A percentile compares a stretch with the other conserved stretches of the same genome.
These are phyloP conservation scores for Metarhizium album DNA, from an alignment of 2,329 filamentous ascomycete genomes.

Conservation along the genomic window DNA sequence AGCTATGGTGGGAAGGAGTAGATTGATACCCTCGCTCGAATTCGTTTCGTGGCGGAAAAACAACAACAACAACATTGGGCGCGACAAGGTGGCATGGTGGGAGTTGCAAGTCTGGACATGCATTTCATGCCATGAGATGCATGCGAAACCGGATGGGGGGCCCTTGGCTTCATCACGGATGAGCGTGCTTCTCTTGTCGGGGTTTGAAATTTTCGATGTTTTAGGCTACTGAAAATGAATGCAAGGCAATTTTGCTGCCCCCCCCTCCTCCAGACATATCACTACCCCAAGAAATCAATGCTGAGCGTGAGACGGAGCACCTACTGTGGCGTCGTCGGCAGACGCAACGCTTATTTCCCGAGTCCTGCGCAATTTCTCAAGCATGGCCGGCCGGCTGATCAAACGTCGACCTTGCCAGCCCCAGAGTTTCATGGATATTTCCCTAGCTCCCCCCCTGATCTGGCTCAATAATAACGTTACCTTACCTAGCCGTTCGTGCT, in stretches of 20 bases:
- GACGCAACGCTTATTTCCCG: background rate
- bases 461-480: conserved; percentile 6
- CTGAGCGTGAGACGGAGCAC: too few relatives aligned
- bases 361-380: conserved; percentile 3
- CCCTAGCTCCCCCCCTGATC: too few relatives aligned
- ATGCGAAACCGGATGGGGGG: background rate
- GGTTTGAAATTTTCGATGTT: background rate
- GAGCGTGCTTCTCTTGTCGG: background rate
- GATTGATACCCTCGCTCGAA: conserved; percentile 5
- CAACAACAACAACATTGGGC: background rate
- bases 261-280: background rate
- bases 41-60: background rate
- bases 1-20: background rate
- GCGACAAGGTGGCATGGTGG: background rate
- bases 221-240: background rate
- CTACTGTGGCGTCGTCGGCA: background rate
- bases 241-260: background rate
- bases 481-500: too few relatives aligned
- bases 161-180: background rate
- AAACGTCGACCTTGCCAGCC: conserved; percentile 7
- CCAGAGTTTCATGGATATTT: conserved; percentile 10
- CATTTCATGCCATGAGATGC: background rate
- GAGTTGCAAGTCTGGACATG: background rate
- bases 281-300: too few relatives aligned
- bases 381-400: conserved; percentile 9